Evolutionary conservation across 2,329 filamentous ascomycete species (phyloP).

Genomic region (Metarhizium rileyi): DNA sequence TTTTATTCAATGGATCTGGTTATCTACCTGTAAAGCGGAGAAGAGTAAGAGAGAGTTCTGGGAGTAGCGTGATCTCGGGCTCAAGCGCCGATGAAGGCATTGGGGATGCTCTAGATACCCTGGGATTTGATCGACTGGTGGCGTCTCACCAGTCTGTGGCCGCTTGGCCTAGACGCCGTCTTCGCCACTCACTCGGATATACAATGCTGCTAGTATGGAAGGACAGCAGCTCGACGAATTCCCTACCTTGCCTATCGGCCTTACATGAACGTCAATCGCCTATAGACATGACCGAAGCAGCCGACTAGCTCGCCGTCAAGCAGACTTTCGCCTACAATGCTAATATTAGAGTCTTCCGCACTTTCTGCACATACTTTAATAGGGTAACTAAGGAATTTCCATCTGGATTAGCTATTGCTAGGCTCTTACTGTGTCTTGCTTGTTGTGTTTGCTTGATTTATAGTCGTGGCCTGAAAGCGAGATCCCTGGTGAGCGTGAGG

Average conservation of each 20-base stretch:
- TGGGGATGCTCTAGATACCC: too few species aligned
- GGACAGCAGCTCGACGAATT: background rate
- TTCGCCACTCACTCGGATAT: background rate
- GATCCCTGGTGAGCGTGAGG: too few species aligned
- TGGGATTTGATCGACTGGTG: background rate
- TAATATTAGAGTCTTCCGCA: background rate
- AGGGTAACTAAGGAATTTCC: background rate
- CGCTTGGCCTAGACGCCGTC: background rate
- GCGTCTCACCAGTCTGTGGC: background rate
- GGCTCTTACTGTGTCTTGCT: too few species aligned
- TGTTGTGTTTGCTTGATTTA: too few species aligned
- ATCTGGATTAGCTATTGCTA: background rate
- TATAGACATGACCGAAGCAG: background rate
- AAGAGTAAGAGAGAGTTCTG: too few species aligned
- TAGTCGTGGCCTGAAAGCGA: too few species aligned
- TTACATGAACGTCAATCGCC: background rate
- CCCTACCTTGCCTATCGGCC: background rate
- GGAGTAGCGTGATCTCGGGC: too few species aligned
- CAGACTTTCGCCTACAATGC: background rate
- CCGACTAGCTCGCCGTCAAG: background rate
- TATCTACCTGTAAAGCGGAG: too few species aligned
- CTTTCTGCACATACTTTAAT: background rate
- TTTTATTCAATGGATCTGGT: too few species aligned
- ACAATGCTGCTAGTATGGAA: background rate
- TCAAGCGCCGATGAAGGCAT: too few species aligned